Base-by-base conservation (phyloP, 116 monocot genomes). In the Thalassia testudinum region DNA sequence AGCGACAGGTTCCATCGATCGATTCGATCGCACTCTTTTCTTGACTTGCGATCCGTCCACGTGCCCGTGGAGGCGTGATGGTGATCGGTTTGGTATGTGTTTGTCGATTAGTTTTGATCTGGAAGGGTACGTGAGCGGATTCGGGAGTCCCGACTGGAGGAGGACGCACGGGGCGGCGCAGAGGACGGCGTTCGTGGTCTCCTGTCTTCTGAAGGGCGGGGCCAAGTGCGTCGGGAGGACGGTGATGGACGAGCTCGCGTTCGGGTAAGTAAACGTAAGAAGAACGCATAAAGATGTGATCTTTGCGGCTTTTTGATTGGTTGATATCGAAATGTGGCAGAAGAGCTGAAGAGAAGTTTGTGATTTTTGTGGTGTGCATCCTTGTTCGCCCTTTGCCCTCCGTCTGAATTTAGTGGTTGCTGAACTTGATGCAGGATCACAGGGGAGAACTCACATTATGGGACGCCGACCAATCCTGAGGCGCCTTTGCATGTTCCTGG, bases 361-460 rank as follows among this genome's bases (percentile, higher is more conserved):
- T 37, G 24, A 24, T 24, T 52, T 59, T 47, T 59, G 8, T 21
- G n/a, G n/a, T 27, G n/a, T n/a, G n/a, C n/a, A n/a, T n/a, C n/a
- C n/a, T n/a, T n/a, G n/a, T n/a, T n/a, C n/a, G n/a, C n/a, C n/a
- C n/a, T n/a, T n/a, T n/a, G n/a, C n/a, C n/a, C n/a, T n/a, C n/a
- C n/a, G n/a, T n/a, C n/a, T n/a, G n/a, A n/a, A n/a, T n/a, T n/a
- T n/a, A n/a, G n/a, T n/a, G n/a, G n/a, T n/a, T n/a, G n/a, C n/a
- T n/a, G n/a, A n/a, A 34, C 10, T n/a, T 69, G 28, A 54, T 67
- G 44, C 68, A 95, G 93, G 42, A n/a, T 87, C 30, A 70, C 80
- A n/a, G 93, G 93, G 57, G 84, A 84, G 56, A 95, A 84, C 55
- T 66, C 78, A 21, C 81, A 95, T 65, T 78, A 78, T 76, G 93